These are phyloP conservation scores for Cryptococcus sp. DNA, from an alignment of 1,284 basidiomycete genomes.

Conservation along the genomic window DNA sequence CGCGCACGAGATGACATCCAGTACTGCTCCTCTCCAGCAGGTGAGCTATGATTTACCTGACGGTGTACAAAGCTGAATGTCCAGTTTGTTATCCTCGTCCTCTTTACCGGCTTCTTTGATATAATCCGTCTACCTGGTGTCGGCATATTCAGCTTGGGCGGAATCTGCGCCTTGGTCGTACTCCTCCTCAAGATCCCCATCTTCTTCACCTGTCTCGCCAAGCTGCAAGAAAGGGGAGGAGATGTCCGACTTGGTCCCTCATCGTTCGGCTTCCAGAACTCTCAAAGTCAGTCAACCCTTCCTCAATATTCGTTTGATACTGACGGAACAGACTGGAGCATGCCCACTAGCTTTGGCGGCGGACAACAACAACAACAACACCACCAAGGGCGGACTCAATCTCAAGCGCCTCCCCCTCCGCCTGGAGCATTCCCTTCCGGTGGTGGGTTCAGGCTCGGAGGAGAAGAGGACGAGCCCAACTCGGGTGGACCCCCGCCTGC, in stretches of 20 bases:
- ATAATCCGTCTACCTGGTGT: constrained; percentile 16
- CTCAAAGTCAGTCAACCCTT: too few species aligned
- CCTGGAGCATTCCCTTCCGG: constrained; percentile 22
- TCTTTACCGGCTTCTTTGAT: constrained; percentile 32
- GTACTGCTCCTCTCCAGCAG: constrained; percentile 22
- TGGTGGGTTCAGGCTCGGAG: constrained; percentile 30
- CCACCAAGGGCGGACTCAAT: neutral
- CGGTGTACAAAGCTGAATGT: neutral
- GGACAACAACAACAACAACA: too few species aligned
- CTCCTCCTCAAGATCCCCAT: constrained; percentile 32
- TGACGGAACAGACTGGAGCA: constrained; percentile 15
- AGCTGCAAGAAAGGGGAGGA: constrained; percentile 33
- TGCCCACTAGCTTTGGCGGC: constrained; percentile 8
- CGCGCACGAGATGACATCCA: constrained; percentile 28
- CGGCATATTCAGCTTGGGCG: constrained; percentile 14
- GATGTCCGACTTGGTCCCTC: constrained; percentile 19
- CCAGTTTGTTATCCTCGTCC: constrained; percentile 31
- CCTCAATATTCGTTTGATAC: too few species aligned
- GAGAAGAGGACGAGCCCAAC: constrained; percentile 17
- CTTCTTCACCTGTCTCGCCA: constrained; percentile 25
- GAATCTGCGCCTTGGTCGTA: constrained; percentile 19
- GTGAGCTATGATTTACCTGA: constrained; percentile 7
- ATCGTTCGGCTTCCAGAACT: neutral
- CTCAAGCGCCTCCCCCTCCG: constrained; percentile 4
- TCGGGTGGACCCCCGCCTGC: constrained; percentile 13